Conservation (phyloP, 2,329 filamentous ascomycete species). For the Aspergillus sp. region DNA sequence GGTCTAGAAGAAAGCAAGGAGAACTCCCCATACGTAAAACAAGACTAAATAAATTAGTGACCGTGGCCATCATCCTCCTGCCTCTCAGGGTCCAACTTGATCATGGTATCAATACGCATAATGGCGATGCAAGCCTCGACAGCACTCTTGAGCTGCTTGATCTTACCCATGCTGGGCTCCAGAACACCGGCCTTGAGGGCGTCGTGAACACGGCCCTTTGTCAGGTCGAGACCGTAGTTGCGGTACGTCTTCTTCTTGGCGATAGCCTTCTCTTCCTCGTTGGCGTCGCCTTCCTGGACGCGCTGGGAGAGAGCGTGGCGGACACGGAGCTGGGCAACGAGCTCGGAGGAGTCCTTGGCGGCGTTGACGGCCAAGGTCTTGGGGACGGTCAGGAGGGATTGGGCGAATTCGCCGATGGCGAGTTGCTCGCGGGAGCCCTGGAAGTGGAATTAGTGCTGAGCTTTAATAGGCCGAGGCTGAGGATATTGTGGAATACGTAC, state of each 20-base stretch:
- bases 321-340: slow-evolving; percentile 92
- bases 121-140: slow-evolving; percentile 98
- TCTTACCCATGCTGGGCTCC: slow-evolving; percentile 97
- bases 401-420: slow-evolving; percentile 95
- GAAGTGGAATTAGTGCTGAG: slow-evolving; percentile 2
- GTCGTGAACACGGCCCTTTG: slow-evolving; percentile 87
- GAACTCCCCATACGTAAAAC: too few species aligned
- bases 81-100: slow-evolving; percentile 93
- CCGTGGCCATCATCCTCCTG: slow-evolving; percentile 81
- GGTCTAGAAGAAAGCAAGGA: slow-evolving; percentile 6
- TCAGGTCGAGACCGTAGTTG: slow-evolving; percentile 94
- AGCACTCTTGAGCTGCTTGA: slow-evolving; percentile 96
- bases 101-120: slow-evolving; percentile 98
- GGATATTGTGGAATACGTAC: slow-evolving; percentile 49
- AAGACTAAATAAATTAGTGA: slow-evolving; percentile 56
- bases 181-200: slow-evolving; percentile 92
- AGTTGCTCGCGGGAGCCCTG: slow-evolving; percentile 91
- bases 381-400: slow-evolving; percentile 89
- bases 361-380: slow-evolving; percentile 97
- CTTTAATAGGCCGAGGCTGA: too few species aligned
- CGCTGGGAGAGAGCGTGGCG: slow-evolving; percentile 93
- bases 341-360: slow-evolving; percentile 91
- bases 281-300: slow-evolving; percentile 74
- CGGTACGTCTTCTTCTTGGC: slow-evolving; percentile 97
- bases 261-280: slow-evolving; percentile 82